Base-by-base conservation (phyloP, 176 grass and related monocot species). In the Pontederia paniculata region DNA sequence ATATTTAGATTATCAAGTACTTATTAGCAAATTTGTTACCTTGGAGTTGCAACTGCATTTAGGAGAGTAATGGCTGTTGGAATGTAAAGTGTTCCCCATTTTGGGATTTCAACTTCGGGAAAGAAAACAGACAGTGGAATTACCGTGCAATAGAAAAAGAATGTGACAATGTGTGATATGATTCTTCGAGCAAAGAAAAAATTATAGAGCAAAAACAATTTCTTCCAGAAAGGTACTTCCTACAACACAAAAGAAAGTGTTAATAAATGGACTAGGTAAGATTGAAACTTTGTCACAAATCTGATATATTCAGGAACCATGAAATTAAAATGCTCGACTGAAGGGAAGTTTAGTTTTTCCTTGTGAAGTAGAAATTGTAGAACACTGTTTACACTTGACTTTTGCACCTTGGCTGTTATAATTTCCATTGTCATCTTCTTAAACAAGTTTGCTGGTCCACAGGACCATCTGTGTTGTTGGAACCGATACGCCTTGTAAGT, bases 111-210 rank as follows among this genome's bases (percentile, higher is more conserved):
- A 1, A 73, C 76, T 65, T 87, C 76, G 0, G 70, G 73, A 57
- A 87, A 77, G 41, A 94, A 18, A 49, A 78, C 45, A 31, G 19
- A 77, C 1, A 74, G 3, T n/a, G 83, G 88, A 61, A 87, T 42
- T 1, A 87, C 21, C 17, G 87, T 5, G 13, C 73, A 72, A 73
- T 83, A 94, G 45, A 94, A 83, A 45, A 87, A 83, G 42, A 81
- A 80, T n/a, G 83, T 75, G 73, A 80, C 82, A 72, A 81, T 50
- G 7, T 73, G 70, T 2, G 70, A 73, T 50, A 80, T 14, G 23
- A 81, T 72, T 41, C 83, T 48, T 31, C 88, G 51, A 12, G 76
- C 83, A 23, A 78, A 64, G 67, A 94, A 94, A 52, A 83, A 83
- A 61, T 83, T 55, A 16, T 87, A 94, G 18, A 70, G 42, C 48